Percentiles rank a stretch among this genome's conserved stretches.
Conservation (phyloP, 2,329 filamentous ascomycete genomes). For the Phyllachora maydis region DNA sequence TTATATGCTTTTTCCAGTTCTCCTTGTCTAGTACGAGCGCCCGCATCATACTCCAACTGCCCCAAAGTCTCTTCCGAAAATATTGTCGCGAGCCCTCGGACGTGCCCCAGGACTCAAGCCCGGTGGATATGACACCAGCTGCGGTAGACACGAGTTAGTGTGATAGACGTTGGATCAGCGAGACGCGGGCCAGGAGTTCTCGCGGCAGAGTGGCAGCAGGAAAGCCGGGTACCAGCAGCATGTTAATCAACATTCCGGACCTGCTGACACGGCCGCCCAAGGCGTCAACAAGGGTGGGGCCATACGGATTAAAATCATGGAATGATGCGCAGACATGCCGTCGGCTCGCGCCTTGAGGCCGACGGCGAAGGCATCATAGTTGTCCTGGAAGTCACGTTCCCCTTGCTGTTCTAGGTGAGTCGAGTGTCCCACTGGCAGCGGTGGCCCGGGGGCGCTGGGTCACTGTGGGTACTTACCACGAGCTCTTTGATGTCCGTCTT, state of each 20-base stretch:
- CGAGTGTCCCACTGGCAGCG: too few relatives aligned
- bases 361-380: slow-evolving; percentile 86
- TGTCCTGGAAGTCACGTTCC: slow-evolving; percentile 63
- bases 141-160: too few relatives aligned
- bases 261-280: too few relatives aligned
- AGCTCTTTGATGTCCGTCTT: slow-evolving; percentile 73
- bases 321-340: slow-evolving; percentile 64
- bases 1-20: slow-evolving; percentile 87
- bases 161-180: too few relatives aligned
- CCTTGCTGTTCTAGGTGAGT: too few relatives aligned
- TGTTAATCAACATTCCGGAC: too few relatives aligned
- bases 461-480: slow-evolving; percentile 42
- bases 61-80: slow-evolving; percentile 89
- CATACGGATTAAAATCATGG: slow-evolving; percentile 95
- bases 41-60: slow-evolving; percentile 97
- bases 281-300: too few relatives aligned
- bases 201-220: too few relatives aligned
- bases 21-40: slow-evolving; percentile 86
- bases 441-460: too few relatives aligned
- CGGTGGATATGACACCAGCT: slow-evolving; percentile 93
- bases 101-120: slow-evolving; percentile 92
- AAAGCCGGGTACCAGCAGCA: too few relatives aligned
- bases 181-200: too few relatives aligned
- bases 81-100: slow-evolving; percentile 69
- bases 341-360: slow-evolving; percentile 66